phyloP scores from a whole-genome alignment of 1,284 basidiomycete species.

The Vanrija sp. region DNA sequence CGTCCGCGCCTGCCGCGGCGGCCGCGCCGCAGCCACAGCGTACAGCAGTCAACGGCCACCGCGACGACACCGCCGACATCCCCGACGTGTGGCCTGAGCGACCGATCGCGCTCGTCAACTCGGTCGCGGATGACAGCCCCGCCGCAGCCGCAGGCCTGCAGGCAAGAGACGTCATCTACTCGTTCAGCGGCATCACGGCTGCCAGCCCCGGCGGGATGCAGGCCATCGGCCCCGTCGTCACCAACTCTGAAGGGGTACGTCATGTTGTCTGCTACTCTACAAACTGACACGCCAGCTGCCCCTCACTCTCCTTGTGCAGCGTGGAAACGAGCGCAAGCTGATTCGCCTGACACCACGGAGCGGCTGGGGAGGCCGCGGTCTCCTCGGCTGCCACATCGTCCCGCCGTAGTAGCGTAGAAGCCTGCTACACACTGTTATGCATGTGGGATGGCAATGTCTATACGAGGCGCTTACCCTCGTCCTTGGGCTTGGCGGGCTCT shows the following conservation, averaged over 20 bases:
- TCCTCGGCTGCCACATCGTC: slow-evolving; percentile 77
- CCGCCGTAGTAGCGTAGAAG: slow-evolving; percentile 46
- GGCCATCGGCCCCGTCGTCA: slow-evolving; percentile 67
- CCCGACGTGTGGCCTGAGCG: slow-evolving; percentile 28
- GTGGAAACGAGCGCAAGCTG: slow-evolving; percentile 46
- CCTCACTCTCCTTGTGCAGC: slow-evolving; percentile 53
- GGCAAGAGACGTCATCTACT: slow-evolving; percentile 66
- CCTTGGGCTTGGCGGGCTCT: slow-evolving; percentile 2
- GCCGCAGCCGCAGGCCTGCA: slow-evolving; percentile 68
- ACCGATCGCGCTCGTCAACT: slow-evolving; percentile 70
- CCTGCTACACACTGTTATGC: neutral
- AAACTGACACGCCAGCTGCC: slow-evolving; percentile 47
- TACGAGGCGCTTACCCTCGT: slow-evolving; percentile 25
- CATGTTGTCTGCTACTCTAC: neutral
- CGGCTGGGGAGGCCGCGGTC: slow-evolving; percentile 73
- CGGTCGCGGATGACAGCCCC: slow-evolving; percentile 70
- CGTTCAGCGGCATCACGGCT: slow-evolving; percentile 64
- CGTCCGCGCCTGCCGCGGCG: neutral
- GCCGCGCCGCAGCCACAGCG: no score
- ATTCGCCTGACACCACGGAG: slow-evolving; percentile 57
- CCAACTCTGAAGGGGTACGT: slow-evolving; percentile 67
- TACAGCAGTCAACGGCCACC: neutral
- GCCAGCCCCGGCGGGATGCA: slow-evolving; percentile 51
- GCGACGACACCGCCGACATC: neutral
- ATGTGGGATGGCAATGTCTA: slow-evolving; percentile 10